phyloP scores from a whole-genome alignment of 2,329 filamentous ascomycete genomes.

The Domatiomyces globalis region DNA sequence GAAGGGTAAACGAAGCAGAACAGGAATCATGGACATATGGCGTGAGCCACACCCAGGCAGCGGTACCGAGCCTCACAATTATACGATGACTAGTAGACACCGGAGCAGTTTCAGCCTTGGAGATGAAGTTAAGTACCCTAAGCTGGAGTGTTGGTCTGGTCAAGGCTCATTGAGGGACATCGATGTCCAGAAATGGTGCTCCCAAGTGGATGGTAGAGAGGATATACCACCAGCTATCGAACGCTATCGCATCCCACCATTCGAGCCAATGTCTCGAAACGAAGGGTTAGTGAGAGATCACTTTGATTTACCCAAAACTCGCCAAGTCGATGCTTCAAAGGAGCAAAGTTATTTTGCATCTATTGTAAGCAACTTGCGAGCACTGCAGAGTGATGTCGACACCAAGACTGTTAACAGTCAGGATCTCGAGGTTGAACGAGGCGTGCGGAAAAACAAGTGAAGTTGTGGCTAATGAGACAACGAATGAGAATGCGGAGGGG shows the following conservation, averaged over 20 bases:
- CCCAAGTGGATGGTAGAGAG: neutral
- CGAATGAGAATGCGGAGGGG: neutral
- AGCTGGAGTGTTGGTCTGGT: constrained; percentile 15
- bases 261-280: neutral
- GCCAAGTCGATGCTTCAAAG: neutral
- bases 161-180: neutral
- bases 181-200: neutral
- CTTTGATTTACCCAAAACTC: neutral
- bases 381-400: neutral
- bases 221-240: neutral
- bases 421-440: neutral
- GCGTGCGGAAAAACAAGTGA: too few species aligned
- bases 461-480: neutral
- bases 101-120: constrained; percentile 14
- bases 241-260: neutral
- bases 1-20: constrained; percentile 2
- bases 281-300: neutral
- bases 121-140: constrained; percentile 12
- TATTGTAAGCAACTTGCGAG: neutral
- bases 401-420: neutral
- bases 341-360: neutral
- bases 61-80: constrained; percentile 12
- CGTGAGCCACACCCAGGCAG: constrained; percentile 11
- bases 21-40: constrained; percentile 9
- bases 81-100: constrained; percentile 11